Evolutionary conservation across 257 asterid genomes (phyloP), one percentile per base, ranked within the genome.

Genomic region (Solanum commersonii): DNA sequence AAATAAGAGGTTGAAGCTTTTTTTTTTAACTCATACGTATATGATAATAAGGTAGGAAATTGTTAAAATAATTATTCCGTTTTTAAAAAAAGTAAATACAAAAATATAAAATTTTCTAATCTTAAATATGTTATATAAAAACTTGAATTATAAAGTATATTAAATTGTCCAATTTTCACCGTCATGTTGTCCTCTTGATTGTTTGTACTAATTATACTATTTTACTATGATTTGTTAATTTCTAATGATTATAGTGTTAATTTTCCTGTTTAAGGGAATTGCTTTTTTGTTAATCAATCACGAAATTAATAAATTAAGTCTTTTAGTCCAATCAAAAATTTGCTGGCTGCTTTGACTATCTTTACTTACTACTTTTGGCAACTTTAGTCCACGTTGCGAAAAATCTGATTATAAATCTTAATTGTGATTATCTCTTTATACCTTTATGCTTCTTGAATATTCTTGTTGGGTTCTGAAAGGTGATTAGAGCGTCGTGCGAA

Each of bases 61-160:
- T 65, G 18, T 65, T 65, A 25, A 25, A 25, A 60, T 9, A 22
- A 23, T 52, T 8, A 22, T 60, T 22, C 1, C 3, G 3, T 23
- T 60, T 20, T 20, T 0, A 0, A 2, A 52, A 52, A 18, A 52
- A 6, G 63, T 52, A 52, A 0, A 18, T 52, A 6, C 10, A 6
- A 52, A 52, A 2, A 2, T 52, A 22, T 23, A 23, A 63, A 9
- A 60, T 22, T n/a, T 10, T 23, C 4, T 22, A 22, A 59, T 59
- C 5, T 22, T 60, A 60, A 60, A 60, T 60, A 23, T 60, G 11
- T 22, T 9, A 60, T 59, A 60, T 22, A 10, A 10, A 63, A n/a
- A n/a, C 1, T 10, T 63, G 2, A 23, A 63, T 23, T 10, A n/a
- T n/a, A 63, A 65, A 67, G 31, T 67, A 25, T 5, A 27, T 23